A percentile compares a stretch with the other conserved stretches of the same genome.
Conservation (phyloP, 306 rosid species). For the Trifolium fragiferum region DNA sequence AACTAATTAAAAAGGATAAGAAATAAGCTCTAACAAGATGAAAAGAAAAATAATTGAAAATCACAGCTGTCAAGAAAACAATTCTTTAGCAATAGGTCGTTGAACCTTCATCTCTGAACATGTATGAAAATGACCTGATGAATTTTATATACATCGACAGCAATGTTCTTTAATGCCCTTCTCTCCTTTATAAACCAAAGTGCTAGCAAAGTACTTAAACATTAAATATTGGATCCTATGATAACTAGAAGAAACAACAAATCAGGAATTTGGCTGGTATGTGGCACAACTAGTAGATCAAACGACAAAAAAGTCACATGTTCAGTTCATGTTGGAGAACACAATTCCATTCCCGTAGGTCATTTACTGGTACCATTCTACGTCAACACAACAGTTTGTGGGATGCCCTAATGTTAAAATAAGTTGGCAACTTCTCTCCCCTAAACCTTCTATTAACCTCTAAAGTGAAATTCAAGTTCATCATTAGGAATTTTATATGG, state of each 20-base stretch:
- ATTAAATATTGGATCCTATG: slow-evolving; percentile 1
- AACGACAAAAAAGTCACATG: slow-evolving; percentile 7
- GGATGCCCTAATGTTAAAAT: not conserved
- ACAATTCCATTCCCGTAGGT: not conserved
- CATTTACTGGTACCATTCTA: not conserved
- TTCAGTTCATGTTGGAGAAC: slow-evolving; percentile 7
- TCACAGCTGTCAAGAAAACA: slow-evolving; percentile 14
- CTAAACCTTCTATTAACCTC: slow-evolving; percentile 3
- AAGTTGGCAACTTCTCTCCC: not conserved
- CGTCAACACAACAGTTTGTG: not conserved
- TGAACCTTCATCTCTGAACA: slow-evolving; percentile 5
- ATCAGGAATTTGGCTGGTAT: slow-evolving; percentile 9
- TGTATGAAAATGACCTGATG: slow-evolving; percentile 21
- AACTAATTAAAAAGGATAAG: not conserved
- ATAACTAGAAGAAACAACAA: slow-evolving; percentile 8
- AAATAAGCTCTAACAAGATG: slow-evolving; percentile 6
- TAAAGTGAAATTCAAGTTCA: not conserved
- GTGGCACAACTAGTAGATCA: slow-evolving; percentile 4
- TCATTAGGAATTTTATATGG: slow-evolving; percentile 4
- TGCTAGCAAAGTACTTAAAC: not conserved
- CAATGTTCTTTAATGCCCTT: slow-evolving; percentile 15
- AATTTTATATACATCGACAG: not conserved
- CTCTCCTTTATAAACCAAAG: slow-evolving; percentile 32
- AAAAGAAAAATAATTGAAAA: slow-evolving; percentile 21
- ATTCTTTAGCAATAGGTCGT: not conserved